These are phyloP conservation scores for Themeda triandra DNA, from an alignment of 176 grass and related monocot species.

Conservation along the genomic window DNA sequence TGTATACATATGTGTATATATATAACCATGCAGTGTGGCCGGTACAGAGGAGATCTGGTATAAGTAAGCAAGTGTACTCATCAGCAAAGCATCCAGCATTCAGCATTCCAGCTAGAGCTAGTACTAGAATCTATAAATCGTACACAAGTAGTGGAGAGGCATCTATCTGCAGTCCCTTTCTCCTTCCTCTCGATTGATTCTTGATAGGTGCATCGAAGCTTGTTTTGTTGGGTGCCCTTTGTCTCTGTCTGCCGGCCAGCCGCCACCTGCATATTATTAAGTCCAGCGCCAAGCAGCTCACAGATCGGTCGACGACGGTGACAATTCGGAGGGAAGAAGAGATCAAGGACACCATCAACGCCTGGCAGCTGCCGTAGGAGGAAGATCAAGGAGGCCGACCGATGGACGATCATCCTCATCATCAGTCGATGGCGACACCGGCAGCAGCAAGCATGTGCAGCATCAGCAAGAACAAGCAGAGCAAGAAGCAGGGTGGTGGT, in stretches of 20 bases:
- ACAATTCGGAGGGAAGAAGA: neutral
- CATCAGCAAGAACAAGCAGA: neutral
- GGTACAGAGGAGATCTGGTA: slow-evolving; percentile 8
- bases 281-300: neutral
- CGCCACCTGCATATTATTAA: neutral
- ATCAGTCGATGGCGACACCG: neutral
- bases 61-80: neutral
- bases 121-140: slow-evolving; percentile 1
- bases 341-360: neutral
- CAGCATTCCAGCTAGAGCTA: neutral
- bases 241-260: neutral
- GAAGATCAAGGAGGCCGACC: neutral
- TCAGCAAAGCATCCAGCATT: neutral
- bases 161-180: slow-evolving; percentile 6
- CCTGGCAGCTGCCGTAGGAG: neutral
- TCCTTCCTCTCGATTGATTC: neutral
- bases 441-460: neutral
- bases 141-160: neutral
- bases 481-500: neutral
- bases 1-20: neutral
- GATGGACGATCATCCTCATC: neutral
- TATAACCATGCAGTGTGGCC: neutral
- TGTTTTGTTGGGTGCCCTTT: neutral
- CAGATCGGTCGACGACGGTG: neutral
- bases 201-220: neutral